Evolutionary conservation across 352 stramenopile genomes (phyloP).

Genomic region (Phytophthora rubi): DNA sequence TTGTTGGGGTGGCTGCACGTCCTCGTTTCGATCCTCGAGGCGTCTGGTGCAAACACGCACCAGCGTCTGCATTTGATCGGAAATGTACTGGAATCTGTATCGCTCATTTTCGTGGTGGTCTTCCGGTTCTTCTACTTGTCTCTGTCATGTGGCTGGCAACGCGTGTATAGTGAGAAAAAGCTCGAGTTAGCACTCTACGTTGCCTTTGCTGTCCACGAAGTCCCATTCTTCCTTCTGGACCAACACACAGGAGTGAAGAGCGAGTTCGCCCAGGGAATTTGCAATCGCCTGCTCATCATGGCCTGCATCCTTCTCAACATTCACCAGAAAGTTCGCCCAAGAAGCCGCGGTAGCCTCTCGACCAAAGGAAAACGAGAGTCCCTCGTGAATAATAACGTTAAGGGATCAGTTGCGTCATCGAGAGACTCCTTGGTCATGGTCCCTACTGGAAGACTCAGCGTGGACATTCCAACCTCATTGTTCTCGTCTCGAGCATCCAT

Average conservation of each 20-base stretch:
- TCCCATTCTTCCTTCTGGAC: conserved; percentile 8
- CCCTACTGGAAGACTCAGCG: neutral
- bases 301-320: conserved; percentile 13
- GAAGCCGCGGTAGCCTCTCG: neutral
- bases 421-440: neutral
- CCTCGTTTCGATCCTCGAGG: neutral
- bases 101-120: conserved; percentile 18
- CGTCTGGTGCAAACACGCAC: neutral
- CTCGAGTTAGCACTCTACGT: conserved; percentile 12
- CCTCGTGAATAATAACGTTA: neutral
- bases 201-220: conserved; percentile 6
- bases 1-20: conserved; percentile 12
- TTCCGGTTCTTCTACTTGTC: conserved; percentile 27
- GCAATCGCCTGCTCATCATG: conserved; percentile 5
- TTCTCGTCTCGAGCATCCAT: neutral
- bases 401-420: neutral
- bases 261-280: conserved; percentile 13
- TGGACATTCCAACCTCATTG: neutral
- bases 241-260: conserved; percentile 5
- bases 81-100: conserved; percentile 17
- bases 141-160: conserved; percentile 4
- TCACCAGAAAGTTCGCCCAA: neutral
- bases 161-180: conserved; percentile 4
- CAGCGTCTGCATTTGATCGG: neutral
- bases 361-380: neutral